Conservation (phyloP, 2,329 filamentous ascomycete species). For the Neurospora sp. region DNA sequence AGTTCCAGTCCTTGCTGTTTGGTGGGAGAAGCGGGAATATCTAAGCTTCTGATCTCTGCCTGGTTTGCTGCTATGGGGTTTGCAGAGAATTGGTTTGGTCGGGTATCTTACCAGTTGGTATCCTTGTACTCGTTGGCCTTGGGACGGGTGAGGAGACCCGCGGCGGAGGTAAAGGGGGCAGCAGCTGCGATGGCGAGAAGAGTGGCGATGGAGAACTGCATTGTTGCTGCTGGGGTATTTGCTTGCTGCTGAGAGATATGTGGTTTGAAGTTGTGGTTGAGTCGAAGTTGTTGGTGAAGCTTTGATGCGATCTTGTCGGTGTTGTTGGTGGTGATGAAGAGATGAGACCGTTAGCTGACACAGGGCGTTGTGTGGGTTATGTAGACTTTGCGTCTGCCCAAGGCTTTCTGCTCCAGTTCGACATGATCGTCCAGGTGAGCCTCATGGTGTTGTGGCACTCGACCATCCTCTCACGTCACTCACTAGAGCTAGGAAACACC, state of each 20-base stretch:
- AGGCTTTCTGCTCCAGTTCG: neutral
- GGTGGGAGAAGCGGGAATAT: neutral
- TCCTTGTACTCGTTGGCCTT: constrained; percentile 1
- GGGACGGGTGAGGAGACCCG: neutral
- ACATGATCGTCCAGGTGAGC: neutral
- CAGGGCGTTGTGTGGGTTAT: neutral
- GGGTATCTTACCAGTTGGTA: neutral
- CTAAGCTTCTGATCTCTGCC: neutral
- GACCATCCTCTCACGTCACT: neutral
- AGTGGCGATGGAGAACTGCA: neutral
- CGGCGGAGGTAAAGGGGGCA: neutral
- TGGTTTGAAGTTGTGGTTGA: neutral
- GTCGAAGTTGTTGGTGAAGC: neutral
- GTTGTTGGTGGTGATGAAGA: neutral
- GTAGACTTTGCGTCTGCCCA: neutral
- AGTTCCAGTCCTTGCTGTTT: neutral
- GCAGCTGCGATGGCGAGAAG: neutral
- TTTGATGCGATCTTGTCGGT: neutral
- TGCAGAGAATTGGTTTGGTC: neutral
- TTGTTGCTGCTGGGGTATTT: neutral
- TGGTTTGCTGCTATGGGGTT: neutral
- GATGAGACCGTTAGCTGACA: neutral
- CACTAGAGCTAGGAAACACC: neutral
- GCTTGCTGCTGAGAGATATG: neutral
- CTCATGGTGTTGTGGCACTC: neutral